Evolutionary conservation across 1,139 yeast species (phyloP), one percentile per base, ranked within the genome.

Genomic region (Nematodospora anomalae): DNA sequence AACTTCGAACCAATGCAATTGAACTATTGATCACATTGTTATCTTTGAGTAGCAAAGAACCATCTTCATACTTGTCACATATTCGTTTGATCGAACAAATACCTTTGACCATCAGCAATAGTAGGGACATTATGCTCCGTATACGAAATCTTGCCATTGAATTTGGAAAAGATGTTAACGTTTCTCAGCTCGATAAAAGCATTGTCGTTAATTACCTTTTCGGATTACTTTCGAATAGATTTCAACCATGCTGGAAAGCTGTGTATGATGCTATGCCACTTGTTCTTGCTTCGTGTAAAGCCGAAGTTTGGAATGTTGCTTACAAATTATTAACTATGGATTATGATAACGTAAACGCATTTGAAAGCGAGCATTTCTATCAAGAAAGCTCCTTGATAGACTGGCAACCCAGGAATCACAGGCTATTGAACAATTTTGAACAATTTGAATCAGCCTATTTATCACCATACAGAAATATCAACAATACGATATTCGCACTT

Each of bases 221-320:
- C 56, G 97, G 97, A 18, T 67, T 85, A 44, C 62, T 90, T 33
- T 72, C 89, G 1, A 80, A 81, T 32, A 76, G 78, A 43, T 89
- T 92, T 51, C 85, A 88, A 43, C 98, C 98, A 2, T 71, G 83
- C 20, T 88, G 96, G 95, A 75, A 77, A 14, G 86, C 85, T 4
- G 83, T 85, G 3, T 65, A 71, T 38, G 92, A 83, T 43, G 71
- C 76, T 5, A 52, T 86, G 7, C 77, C 82, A 1, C 30, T 41
- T n/a, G 58, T 83, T 7, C 59, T 67, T 9, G 65, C 60, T 9
- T 70, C 69, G 35, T 64, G 74, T 36, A 68, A 72, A 4, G 58
- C 59, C 0, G 42, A 65, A 5, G 66, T 86, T 1, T 90, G 96
- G 95, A 54, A 67, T 0, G 52, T 76, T 15, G 60, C 79, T 0